Conservation (phyloP, 2,329 filamentous ascomycete species). For the Exophiala aquamarina region DNA sequence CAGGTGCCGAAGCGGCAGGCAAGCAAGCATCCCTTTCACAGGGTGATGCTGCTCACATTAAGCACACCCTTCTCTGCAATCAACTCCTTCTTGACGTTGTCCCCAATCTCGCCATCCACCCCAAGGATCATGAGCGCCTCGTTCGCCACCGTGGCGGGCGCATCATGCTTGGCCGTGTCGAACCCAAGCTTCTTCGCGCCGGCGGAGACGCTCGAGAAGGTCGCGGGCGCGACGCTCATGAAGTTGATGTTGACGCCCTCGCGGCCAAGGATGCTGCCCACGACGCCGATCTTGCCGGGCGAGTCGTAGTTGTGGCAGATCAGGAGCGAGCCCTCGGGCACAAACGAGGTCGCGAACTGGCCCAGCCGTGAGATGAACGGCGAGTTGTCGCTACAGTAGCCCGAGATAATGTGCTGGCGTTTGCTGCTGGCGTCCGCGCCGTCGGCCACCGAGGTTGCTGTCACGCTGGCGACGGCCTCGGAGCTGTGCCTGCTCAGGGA, state of each 20-base stretch:
- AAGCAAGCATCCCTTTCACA: slow-evolving; percentile 36
- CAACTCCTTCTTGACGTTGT: slow-evolving; percentile 52
- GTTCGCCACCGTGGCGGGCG: slow-evolving; percentile 28
- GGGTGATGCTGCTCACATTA: slow-evolving; percentile 52
- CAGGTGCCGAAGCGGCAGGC: too few relatives aligned
- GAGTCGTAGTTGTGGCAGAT: slow-evolving; percentile 79
- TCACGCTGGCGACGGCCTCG: slow-evolving; percentile 2
- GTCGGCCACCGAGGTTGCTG: background rate
- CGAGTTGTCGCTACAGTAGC: slow-evolving; percentile 38
- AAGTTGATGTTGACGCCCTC: slow-evolving; percentile 76
- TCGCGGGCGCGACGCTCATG: slow-evolving; percentile 67
- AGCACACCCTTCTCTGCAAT: slow-evolving; percentile 53
- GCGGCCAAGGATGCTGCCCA: slow-evolving; percentile 68
- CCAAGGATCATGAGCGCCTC: slow-evolving; percentile 83
- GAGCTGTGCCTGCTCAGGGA: slow-evolving; percentile 32
- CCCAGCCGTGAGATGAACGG: slow-evolving; percentile 70
- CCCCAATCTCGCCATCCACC: slow-evolving; percentile 64
- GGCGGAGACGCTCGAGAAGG: slow-evolving; percentile 11
- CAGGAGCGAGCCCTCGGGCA: slow-evolving; percentile 71
- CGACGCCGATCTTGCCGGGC: slow-evolving; percentile 78
- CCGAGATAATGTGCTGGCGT: slow-evolving; percentile 52
- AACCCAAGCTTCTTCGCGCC: slow-evolving; percentile 21
- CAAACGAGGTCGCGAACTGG: slow-evolving; percentile 71
- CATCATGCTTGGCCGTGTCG: slow-evolving; percentile 27
- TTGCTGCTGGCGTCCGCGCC: slow-evolving; percentile 10